Evolutionary conservation across 2,329 filamentous ascomycete species (phyloP).

Genomic region (Knufia petricola): DNA sequence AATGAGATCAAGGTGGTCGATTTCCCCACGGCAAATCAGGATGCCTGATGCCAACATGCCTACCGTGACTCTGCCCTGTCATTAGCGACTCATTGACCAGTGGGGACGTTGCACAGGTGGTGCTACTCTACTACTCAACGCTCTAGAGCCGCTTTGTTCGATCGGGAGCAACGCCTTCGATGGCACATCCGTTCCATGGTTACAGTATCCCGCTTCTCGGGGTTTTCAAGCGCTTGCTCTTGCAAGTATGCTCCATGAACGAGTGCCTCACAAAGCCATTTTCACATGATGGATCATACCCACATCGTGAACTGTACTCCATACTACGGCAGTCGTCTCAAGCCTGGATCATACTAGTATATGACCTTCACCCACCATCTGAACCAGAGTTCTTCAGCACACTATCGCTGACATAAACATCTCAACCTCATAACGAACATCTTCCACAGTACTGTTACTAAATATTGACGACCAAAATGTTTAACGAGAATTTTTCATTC

Average conservation of each 20-base stretch:
- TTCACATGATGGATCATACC: background rate
- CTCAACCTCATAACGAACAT: background rate
- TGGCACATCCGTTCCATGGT: slow-evolving; percentile 5
- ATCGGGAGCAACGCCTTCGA: slow-evolving; percentile 3
- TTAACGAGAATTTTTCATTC: slow-evolving; percentile 23
- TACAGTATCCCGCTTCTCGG: background rate
- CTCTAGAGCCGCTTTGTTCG: slow-evolving; percentile 1
- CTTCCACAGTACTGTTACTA: background rate
- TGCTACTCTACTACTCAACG: too few species aligned
- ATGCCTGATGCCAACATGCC: background rate
- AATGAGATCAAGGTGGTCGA: background rate
- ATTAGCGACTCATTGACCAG: background rate
- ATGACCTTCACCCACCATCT: slow-evolving; percentile 1
- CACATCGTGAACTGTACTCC: background rate
- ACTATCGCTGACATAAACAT: background rate
- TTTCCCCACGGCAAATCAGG: background rate
- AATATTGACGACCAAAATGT: slow-evolving; percentile 16
- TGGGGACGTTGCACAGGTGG: background rate
- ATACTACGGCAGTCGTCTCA: background rate
- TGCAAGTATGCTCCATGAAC: background rate
- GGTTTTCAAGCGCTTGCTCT: slow-evolving; percentile 3
- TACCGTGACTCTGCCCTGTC: background rate
- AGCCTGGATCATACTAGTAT: slow-evolving; percentile 7
- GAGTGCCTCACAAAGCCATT: slow-evolving; percentile 3
- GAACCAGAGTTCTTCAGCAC: background rate